Conservation (phyloP, 1,284 basidiomycete genomes). For the Blastosporella zonata region DNA sequence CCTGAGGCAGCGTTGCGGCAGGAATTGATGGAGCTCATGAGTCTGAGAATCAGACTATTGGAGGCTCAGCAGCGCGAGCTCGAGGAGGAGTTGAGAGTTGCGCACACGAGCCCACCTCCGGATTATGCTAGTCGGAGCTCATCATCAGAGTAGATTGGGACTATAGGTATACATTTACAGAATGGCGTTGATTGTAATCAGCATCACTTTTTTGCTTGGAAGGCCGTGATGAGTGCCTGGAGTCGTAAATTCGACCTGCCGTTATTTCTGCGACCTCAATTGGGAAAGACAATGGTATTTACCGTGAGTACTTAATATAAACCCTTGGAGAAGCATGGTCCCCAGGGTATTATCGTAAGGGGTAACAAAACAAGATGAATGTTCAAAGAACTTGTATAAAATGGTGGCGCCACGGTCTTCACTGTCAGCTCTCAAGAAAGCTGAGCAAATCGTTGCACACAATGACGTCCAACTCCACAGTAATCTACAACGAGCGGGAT, state of each 20-base stretch:
- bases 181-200: too few relatives aligned
- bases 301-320: too few relatives aligned
- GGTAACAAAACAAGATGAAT: constrained; percentile 37
- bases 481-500: constrained; percentile 23
- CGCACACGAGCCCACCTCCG: neutral
- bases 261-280: too few relatives aligned
- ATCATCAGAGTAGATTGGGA: too few relatives aligned
- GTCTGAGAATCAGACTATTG: neutral
- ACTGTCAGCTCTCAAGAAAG: constrained; percentile 84
- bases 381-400: constrained; percentile 58
- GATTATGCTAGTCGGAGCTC: neutral
- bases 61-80: neutral
- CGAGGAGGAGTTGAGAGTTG: neutral
- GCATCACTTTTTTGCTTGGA: too few relatives aligned
- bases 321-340: constrained; percentile 77
- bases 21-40: neutral
- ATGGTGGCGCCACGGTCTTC: constrained; percentile 83
- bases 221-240: too few relatives aligned
- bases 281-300: too few relatives aligned
- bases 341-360: too few relatives aligned
- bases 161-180: too few relatives aligned
- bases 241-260: too few relatives aligned
- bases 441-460: constrained; percentile 87
- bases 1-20: neutral
- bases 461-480: constrained; percentile 92